Conservation (phyloP, 495 filamentous ascomycete genomes). For the Penicillium mononematosum region DNA sequence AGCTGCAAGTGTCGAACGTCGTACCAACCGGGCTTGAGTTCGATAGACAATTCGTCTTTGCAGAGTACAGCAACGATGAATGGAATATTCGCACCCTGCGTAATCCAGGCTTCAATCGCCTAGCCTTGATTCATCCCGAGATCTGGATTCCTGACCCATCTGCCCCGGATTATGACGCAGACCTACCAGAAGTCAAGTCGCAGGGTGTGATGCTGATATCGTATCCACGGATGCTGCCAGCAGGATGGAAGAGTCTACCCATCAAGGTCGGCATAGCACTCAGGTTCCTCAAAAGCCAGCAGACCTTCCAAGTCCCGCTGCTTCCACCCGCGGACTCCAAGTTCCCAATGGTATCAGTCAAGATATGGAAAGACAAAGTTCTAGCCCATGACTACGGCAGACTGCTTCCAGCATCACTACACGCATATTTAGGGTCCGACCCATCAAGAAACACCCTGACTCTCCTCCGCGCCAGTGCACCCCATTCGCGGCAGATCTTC, state of each 20-base stretch:
- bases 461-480: conserved; percentile 69
- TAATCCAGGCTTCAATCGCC: conserved; percentile 66
- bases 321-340: conserved; percentile 51
- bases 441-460: conserved; percentile 51
- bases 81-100: conserved; percentile 76
- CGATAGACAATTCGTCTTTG: conserved; percentile 84
- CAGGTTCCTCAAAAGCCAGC: conserved; percentile 24
- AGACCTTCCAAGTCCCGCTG: conserved; percentile 62
- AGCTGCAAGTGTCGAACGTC: conserved; percentile 65
- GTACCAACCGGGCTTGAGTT: conserved; percentile 71
- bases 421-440: conserved; percentile 47
- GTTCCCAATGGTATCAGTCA: conserved; percentile 63
- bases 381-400: conserved; percentile 46
- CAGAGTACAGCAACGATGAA: conserved; percentile 48
- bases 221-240: conserved; percentile 31
- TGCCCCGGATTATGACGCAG: conserved; percentile 41
- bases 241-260: conserved; percentile 11
- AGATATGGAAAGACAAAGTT: conserved; percentile 74
- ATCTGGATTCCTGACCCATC: conserved; percentile 74
- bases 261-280: conserved; percentile 22
- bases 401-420: conserved; percentile 56
- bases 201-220: conserved; percentile 40
- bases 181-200: conserved; percentile 36
- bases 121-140: conserved; percentile 73
- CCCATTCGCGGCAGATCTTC: conserved; percentile 63